These are phyloP conservation scores for Pseudocercospora fijiensis DNA, from an alignment of 2,329 filamentous ascomycete genomes.

Conservation along the genomic window DNA sequence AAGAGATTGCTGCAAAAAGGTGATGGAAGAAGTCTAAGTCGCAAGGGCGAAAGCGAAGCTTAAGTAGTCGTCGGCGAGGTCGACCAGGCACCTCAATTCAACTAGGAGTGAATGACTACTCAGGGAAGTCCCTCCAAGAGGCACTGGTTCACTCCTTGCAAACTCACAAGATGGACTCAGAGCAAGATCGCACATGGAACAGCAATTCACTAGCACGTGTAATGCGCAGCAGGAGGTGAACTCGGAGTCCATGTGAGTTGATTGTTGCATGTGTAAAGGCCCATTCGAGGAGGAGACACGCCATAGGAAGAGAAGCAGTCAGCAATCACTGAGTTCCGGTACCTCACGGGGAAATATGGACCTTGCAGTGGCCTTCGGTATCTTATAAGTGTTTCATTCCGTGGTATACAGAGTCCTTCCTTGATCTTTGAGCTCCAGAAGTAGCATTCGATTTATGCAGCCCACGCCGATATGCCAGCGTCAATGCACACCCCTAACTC, in stretches of 20 bases:
- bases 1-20: neutral
- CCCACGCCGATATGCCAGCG: too few relatives aligned
- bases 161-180: neutral
- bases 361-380: too few relatives aligned
- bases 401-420: too few relatives aligned
- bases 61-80: neutral
- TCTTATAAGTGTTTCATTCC: too few relatives aligned
- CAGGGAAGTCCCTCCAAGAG: neutral
- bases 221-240: neutral
- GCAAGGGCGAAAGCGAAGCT: neutral
- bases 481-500: too few relatives aligned
- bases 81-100: neutral
- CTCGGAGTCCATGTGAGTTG: neutral
- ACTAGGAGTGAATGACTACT: neutral
- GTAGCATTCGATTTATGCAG: too few relatives aligned
- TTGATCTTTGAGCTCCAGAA: too few relatives aligned
- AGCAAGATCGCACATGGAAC: neutral
- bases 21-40: neutral
- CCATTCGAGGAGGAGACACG: too few relatives aligned
- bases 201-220: neutral
- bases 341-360: too few relatives aligned
- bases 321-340: too few relatives aligned
- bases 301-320: too few relatives aligned
- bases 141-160: neutral
- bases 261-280: neutral